A percentile compares a stretch with the other conserved stretches of the same genome.
phyloP scores from a whole-genome alignment of 2,329 filamentous ascomycete species.

The Elsinoe arachidis region DNA sequence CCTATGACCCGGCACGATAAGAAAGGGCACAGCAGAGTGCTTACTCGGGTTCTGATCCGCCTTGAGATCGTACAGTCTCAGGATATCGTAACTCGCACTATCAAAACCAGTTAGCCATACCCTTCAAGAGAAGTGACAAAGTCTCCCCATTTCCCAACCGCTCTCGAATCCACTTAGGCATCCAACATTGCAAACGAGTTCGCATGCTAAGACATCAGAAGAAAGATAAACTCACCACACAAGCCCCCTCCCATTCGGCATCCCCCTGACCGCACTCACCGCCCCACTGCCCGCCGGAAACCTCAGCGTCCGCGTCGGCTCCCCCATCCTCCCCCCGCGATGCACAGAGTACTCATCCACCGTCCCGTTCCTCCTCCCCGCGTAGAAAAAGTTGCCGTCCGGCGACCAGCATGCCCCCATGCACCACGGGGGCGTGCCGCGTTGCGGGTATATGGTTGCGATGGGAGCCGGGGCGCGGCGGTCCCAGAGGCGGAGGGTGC shows the following conservation, averaged over 20 bases:
- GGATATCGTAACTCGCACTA: conserved; percentile 85
- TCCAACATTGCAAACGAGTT: no score
- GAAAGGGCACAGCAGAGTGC: conserved; percentile 80
- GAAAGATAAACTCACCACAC: conserved; percentile 62
- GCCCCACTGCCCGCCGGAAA: conserved; percentile 85
- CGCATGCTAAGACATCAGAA: no score
- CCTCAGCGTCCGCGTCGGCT: conserved; percentile 69
- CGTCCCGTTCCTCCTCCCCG: conserved; percentile 78
- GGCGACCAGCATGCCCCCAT: conserved; percentile 96
- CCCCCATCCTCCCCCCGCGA: conserved; percentile 55
- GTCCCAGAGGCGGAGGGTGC: conserved; percentile 89
- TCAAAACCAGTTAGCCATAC: neutral
- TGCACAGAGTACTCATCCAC: conserved; percentile 92
- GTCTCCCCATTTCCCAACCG: no score
- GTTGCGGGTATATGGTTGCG: conserved; percentile 65
- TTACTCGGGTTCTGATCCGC: conserved; percentile 32
- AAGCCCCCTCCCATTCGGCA: conserved; percentile 87
- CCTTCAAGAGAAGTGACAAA: no score
- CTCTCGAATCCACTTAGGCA: no score
- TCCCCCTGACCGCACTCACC: conserved; percentile 77
- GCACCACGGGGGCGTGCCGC: conserved; percentile 85
- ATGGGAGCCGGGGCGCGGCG: conserved; percentile 65
- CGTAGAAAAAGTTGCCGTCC: conserved; percentile 91
- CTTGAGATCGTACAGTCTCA: conserved; percentile 77
- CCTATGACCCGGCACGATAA: conserved; percentile 87